Conservation (phyloP, 192 early-diverging fungal genomes). For the Backusella tuberculispora region DNA sequence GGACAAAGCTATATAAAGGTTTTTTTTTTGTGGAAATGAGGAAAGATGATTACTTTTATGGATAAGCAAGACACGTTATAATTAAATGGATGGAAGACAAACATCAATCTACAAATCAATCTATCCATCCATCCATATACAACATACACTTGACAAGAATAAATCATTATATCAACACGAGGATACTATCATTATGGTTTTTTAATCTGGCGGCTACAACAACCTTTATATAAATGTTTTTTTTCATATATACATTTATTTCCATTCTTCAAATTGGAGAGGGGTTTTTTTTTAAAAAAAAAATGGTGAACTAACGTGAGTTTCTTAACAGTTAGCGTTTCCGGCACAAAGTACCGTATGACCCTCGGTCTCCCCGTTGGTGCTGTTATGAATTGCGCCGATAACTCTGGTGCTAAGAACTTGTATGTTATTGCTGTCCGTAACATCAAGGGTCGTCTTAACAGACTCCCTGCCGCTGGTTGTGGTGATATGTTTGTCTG, state of each 20-base stretch:
- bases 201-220: too few relatives aligned
- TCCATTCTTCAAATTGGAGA: neutral
- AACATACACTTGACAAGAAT: too few relatives aligned
- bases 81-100: neutral
- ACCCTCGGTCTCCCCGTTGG: slow-evolving; percentile 91
- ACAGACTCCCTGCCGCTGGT: slow-evolving; percentile 97
- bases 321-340: slow-evolving; percentile 57
- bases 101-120: neutral
- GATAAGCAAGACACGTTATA: neutral
- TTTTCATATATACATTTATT: neutral
- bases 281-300: neutral
- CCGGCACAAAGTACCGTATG: slow-evolving; percentile 99
- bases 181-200: too few relatives aligned
- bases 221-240: neutral
- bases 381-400: slow-evolving; percentile 99
- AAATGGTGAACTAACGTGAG: neutral
- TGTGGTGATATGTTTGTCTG: slow-evolving; percentile 99
- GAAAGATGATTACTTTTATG: slow-evolving; percentile 9
- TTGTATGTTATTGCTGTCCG: slow-evolving; percentile 98
- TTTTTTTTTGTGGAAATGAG: neutral
- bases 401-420: slow-evolving; percentile 99
- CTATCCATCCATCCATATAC: neutral
- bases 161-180: too few relatives aligned
- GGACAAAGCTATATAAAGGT: too few relatives aligned
- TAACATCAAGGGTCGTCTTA: slow-evolving; percentile 94